Percentiles rank a stretch among this genome's conserved stretches.
These are phyloP conservation scores for Trapa incisa DNA, from an alignment of 345 rosid genomes.

Conservation along the genomic window DNA sequence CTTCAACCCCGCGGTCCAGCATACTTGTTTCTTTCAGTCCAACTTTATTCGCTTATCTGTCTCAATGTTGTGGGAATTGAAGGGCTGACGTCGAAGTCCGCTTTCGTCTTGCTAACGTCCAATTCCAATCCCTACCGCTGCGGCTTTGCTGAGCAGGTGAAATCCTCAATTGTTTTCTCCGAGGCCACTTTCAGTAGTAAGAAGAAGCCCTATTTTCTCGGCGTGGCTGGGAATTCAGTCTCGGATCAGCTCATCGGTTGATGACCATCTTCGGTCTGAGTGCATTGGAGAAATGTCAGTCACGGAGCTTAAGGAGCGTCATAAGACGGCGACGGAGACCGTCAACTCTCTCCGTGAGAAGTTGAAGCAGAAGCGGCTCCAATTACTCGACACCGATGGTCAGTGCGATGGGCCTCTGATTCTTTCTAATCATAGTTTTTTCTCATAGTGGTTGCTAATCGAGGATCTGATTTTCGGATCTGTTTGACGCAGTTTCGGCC, in stretches of 20 bases:
- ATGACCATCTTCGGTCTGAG: background rate
- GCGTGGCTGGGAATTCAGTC: background rate
- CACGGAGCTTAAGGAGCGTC: slow-evolving; percentile 87
- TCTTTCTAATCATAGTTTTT: background rate
- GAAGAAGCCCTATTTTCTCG: background rate
- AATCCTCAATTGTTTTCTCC: background rate
- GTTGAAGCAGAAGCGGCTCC: slow-evolving; percentile 70
- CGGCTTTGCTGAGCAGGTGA: too few species aligned
- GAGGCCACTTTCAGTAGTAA: background rate
- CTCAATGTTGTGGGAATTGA: too few species aligned
- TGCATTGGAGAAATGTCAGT: slow-evolving; percentile 49
- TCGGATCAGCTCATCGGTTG: background rate
- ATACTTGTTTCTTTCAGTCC: too few species aligned
- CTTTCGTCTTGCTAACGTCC: too few species aligned
- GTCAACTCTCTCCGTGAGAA: slow-evolving; percentile 56
- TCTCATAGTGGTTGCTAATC: slow-evolving; percentile 1
- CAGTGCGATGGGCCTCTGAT: background rate
- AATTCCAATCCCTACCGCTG: too few species aligned
- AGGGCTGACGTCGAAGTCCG: too few species aligned
- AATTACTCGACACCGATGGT: slow-evolving; percentile 79
- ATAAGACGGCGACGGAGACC: slow-evolving; percentile 50
- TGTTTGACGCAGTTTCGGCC: slow-evolving; percentile 46
- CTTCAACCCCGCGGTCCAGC: too few species aligned
- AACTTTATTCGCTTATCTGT: too few species aligned
- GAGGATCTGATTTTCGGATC: slow-evolving; percentile 9